Evolutionary conservation across 1,284 basidiomycete genomes (phyloP), one percentile per base, ranked within the genome.

Genomic region (Apiotrichum akiyoshidainum): DNA sequence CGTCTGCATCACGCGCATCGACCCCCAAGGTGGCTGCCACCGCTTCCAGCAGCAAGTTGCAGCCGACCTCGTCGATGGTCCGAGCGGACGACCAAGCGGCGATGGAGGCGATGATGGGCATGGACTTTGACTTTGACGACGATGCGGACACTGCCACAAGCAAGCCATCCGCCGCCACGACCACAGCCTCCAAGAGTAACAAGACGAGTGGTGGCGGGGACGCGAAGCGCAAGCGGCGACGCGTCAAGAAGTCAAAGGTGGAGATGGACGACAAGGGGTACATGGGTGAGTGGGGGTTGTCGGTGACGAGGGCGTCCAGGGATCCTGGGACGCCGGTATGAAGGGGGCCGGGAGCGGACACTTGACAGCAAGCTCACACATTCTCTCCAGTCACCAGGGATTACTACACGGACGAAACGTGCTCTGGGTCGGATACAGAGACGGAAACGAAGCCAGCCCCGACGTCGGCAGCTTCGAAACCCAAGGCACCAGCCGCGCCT

Each of bases 31-130:
- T 11, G 37, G 8, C 34, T 37, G 16, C 53, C 19, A n/a, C 57
- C 5, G 9, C 35, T 10, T 21, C 34, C 13, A 62, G 58, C 48
- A 34, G 49, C n/a, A 44, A 60, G 17, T 42, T 62, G 7, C 64
- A 69, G 40, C 71, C 68, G 4, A 73, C 69, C 7, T 69, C 69
- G 11, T 71, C 69, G 3, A 68, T 68, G 68, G 64, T 68, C 0
- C 58, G 70, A 12, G 67, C 62, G 10, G 70, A 70, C 21, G 75
- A 76, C 51, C 58, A 63, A 46, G 70, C 69, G n/a, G 75, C 73
- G 1, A 71, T 76, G 69, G 72, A 71, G 56, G 75, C 73, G 12
- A 75, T 76, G 69, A 71, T 74, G 70, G 64, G 59, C 7, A 75
- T 74, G 73, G 71, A 70, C 49, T 58, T 71, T 55, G 72, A 73